These are phyloP conservation scores for Orbilia brochopaga DNA, from an alignment of 2,329 filamentous ascomycete genomes.

Conservation along the genomic window DNA sequence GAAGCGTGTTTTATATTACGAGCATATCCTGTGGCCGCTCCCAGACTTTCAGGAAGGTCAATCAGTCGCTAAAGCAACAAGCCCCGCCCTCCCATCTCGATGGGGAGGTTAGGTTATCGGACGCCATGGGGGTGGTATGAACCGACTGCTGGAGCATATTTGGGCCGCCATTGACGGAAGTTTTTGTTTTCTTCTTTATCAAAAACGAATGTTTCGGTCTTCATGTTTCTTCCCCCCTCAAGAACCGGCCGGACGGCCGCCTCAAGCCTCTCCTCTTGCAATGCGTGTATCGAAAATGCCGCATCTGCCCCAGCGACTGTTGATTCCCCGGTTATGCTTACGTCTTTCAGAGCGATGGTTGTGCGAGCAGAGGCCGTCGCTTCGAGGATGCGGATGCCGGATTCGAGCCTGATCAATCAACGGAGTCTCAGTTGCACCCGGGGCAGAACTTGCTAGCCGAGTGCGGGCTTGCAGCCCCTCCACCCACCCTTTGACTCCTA, in stretches of 20 bases:
- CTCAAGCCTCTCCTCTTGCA: constrained; percentile 6
- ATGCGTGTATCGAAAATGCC: constrained; percentile 39
- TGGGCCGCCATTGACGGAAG: constrained; percentile 42
- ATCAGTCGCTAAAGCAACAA: constrained; percentile 42
- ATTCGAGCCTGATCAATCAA: constrained; percentile 32
- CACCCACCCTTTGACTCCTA: constrained; percentile 6
- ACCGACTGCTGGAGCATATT: constrained; percentile 17
- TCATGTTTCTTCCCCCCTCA: constrained; percentile 18
- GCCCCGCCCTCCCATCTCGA: constrained; percentile 29
- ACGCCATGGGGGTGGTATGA: constrained; percentile 18
- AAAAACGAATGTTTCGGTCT: constrained; percentile 3
- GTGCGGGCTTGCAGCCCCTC: constrained; percentile 33
- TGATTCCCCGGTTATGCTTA: constrained; percentile 49
- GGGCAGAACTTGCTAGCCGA: constrained; percentile 48
- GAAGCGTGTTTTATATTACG: constrained; percentile 42
- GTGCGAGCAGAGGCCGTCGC: constrained; percentile 30
- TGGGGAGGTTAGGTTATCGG: constrained; percentile 30
- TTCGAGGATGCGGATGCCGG: constrained; percentile 47
- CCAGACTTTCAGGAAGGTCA: constrained; percentile 42
- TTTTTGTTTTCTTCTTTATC: constrained; percentile 14
- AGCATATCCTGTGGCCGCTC: constrained; percentile 16
- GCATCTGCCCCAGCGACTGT: constrained; percentile 35
- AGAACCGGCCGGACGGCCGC: constrained; percentile 1
- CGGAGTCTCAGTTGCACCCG: constrained; percentile 36
- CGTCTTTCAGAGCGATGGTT: constrained; percentile 23